Conservation (phyloP, 768 basidiomycete genomes). For the Lactarius psammicola region DNA sequence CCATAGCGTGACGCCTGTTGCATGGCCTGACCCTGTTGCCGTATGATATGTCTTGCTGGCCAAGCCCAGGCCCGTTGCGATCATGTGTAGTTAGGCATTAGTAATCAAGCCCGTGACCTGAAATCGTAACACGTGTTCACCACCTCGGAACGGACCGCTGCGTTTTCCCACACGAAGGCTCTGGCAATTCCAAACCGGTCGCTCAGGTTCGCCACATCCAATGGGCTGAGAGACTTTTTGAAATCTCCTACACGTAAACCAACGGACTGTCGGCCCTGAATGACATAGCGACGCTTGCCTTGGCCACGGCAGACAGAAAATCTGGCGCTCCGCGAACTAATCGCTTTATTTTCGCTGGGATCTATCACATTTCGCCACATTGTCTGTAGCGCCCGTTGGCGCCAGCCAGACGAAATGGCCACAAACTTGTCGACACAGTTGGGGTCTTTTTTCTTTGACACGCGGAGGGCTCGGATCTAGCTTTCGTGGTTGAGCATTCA, state of each 20-base stretch:
- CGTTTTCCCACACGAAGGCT: not conserved
- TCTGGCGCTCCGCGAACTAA: not conserved
- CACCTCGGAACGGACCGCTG: not conserved
- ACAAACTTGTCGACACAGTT: not conserved
- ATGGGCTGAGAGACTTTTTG: not conserved
- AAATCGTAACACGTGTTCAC: not conserved
- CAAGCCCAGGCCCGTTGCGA: not conserved
- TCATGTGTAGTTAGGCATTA: no score
- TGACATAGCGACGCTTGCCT: not conserved
- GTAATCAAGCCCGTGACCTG: not conserved
- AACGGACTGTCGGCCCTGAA: not conserved
- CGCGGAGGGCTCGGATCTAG: not conserved
- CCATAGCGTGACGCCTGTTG: not conserved
- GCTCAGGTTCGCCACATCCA: not conserved
- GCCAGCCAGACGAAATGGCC: not conserved
- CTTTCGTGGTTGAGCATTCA: not conserved
- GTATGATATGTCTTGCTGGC: not conserved
- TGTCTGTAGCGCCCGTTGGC: not conserved
- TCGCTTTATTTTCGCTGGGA: not conserved
- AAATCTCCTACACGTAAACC: not conserved
- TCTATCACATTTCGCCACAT: not conserved
- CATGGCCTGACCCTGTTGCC: not conserved
- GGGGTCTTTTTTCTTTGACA: not conserved
- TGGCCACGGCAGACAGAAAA: not conserved
- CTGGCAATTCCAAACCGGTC: no score